Base-by-base conservation (phyloP, 2,329 filamentous ascomycete species). In the Clarireedia monteithiana region DNA sequence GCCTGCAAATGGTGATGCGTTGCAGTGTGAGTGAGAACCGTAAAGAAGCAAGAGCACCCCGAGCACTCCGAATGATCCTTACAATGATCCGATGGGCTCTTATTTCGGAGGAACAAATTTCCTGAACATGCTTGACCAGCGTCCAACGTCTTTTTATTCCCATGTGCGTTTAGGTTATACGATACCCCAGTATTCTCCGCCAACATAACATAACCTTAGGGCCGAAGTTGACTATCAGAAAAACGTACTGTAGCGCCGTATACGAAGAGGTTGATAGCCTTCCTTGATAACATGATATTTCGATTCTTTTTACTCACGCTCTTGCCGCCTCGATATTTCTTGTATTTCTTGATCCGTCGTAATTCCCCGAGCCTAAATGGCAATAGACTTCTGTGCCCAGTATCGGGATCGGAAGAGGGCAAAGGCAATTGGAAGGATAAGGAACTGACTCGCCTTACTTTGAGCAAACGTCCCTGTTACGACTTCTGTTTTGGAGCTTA, bases 251-350 rank as follows among this genome's bases (percentile, higher is more conserved):
- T 34, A 12, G 30, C 20, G 20, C 20, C 20, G 20, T 9, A 34
- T 34, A 34, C 30, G 30, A 20, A 14, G 12, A 12, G 14, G 30
- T 10, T n/a, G 20, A 42, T 39, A 17, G 12, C 45, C 7, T 39
- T n/a, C 27, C 23, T 12, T 39, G 40, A 15, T 23, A 5, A 6
- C 36, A 39, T 26, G 23, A 14, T 23, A 23, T 24, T 6, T 45
- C 39, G 38, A 49, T 54, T 38, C 44, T 49, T n/a, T 46, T 39
- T 58, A 14, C 57, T 63, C 63, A 64, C 64, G 64, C 64, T 56
- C 53, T 61, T 62, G 62, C 64, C 63, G 63, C 64, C 59, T 60
- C 34, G 56, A 62, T 52, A 53, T 56, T 47, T 34, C 26, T 39
- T 15, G 17, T 52, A 53, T 56, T 47, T 24, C 36, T 39, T 15